Evolutionary conservation across 23 red algal genomes (phyloP).

Genomic region (Gracilaria vermiculophylla): DNA sequence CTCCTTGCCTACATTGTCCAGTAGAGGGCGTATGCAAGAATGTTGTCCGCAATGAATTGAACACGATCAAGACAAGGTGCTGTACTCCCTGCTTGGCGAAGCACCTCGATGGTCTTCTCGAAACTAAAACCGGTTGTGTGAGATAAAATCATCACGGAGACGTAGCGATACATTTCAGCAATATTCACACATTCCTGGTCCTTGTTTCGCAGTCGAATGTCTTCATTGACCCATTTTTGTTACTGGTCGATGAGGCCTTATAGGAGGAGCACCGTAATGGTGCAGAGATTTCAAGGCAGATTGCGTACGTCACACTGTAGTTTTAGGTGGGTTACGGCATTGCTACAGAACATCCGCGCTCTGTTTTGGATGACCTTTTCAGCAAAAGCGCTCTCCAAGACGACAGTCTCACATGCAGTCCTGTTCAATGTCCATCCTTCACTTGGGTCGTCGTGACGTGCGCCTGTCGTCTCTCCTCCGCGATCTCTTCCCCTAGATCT

Average conservation of each 20-base stretch:
- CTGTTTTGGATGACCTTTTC: conserved; percentile 8
- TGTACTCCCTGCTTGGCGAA: not conserved
- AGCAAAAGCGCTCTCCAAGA: conserved; percentile 8
- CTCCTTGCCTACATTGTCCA: not conserved
- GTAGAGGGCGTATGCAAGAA: not conserved
- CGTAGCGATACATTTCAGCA: not conserved
- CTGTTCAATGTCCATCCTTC: too few relatives aligned
- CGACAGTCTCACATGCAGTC: too few relatives aligned
- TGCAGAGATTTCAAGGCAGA: not conserved
- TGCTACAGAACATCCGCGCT: conserved; percentile 6
- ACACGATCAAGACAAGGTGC: not conserved
- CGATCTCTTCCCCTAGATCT: too few relatives aligned
- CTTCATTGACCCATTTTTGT: not conserved
- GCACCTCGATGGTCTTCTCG: not conserved
- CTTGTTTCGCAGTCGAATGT: conserved; percentile 3
- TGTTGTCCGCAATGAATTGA: not conserved
- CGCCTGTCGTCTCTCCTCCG: too few relatives aligned
- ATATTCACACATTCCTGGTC: not conserved
- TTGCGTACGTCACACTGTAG: not conserved
- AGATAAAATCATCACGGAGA: not conserved
- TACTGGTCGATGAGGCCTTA: not conserved
- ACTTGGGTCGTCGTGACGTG: too few relatives aligned
- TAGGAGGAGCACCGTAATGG: not conserved
- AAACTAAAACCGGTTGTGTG: conserved; percentile 12
- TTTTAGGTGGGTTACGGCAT: conserved; percentile 4